Conservation (phyloP, 768 basidiomycete species). For the Daedaleopsis sinensis region DNA sequence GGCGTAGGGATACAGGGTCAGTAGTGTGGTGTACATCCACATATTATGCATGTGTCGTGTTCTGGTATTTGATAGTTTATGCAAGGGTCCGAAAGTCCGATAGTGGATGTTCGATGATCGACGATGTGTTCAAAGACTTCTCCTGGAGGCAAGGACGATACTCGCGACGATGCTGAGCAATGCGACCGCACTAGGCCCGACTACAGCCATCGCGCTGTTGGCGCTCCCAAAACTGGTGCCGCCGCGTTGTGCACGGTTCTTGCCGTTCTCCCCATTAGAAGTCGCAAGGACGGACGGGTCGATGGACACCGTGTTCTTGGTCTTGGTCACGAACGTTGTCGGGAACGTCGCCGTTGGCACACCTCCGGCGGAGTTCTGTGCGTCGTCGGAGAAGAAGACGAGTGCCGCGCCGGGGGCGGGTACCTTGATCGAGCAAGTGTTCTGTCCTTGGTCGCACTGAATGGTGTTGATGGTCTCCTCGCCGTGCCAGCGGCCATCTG, state of each 20-base stretch:
- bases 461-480: slow-evolving; percentile 56
- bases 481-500: slow-evolving; percentile 69
- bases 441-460: slow-evolving; percentile 52
- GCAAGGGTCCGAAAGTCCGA: neutral
- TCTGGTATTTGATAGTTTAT: neutral
- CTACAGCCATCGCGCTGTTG: slow-evolving; percentile 8
- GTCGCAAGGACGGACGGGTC: slow-evolving; percentile 56
- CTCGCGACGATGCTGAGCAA: slow-evolving; percentile 16
- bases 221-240: slow-evolving; percentile 22
- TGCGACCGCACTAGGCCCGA: slow-evolving; percentile 13
- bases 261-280: slow-evolving; percentile 56
- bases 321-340: slow-evolving; percentile 50
- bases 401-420: slow-evolving; percentile 73
- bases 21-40: neutral
- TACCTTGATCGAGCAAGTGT: slow-evolving; percentile 60
- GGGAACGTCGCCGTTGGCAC: slow-evolving; percentile 51
- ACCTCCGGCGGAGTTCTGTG: slow-evolving; percentile 37
- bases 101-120: neutral
- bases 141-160: slow-evolving; percentile 1
- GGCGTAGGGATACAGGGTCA: neutral
- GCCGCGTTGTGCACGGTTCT: slow-evolving; percentile 25
- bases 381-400: slow-evolving; percentile 60
- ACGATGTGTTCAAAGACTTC: no score
- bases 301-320: slow-evolving; percentile 54
- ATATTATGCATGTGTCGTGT: neutral